These are phyloP conservation scores for Blepharisma stoltei DNA, from an alignment of 73 alveolate species.

Conservation along the genomic window DNA sequence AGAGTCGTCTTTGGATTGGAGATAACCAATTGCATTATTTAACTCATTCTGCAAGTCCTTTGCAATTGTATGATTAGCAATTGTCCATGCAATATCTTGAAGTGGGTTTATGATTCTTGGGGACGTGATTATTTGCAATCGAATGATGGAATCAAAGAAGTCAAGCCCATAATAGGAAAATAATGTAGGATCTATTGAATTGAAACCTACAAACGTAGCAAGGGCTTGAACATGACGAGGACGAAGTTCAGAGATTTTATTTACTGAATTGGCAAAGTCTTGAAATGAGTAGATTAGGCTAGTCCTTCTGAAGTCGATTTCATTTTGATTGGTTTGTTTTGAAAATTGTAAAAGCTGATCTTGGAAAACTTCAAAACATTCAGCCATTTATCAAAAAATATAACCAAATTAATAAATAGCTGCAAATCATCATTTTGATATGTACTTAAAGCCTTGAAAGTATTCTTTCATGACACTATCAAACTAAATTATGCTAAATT, in stretches of 20 bases:
- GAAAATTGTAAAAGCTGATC: no score
- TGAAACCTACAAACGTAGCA: not conserved
- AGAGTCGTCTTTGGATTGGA: not conserved
- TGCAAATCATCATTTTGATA: no score
- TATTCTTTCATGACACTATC: no score
- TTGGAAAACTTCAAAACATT: no score
- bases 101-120: slow-evolving; percentile 15
- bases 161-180: not conserved
- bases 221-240: not conserved
- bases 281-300: slow-evolving; percentile 19
- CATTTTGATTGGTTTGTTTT: no score
- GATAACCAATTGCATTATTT: not conserved
- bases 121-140: not conserved
- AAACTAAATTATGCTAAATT: no score
- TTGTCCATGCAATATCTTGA: not conserved
- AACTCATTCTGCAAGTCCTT: not conserved
- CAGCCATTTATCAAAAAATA: no score
- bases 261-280: slow-evolving; percentile 7
- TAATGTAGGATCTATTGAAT: slow-evolving; percentile 4
- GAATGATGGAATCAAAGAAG: slow-evolving; percentile 11
- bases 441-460: no score
- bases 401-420: no score
- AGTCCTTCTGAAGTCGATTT: not conserved
- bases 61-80: slow-evolving; percentile 21
- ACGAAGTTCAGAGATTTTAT: not conserved